Evolutionary conservation across 75 land plant species (phyloP).

Genomic region (Pinus albicaulis): DNA sequence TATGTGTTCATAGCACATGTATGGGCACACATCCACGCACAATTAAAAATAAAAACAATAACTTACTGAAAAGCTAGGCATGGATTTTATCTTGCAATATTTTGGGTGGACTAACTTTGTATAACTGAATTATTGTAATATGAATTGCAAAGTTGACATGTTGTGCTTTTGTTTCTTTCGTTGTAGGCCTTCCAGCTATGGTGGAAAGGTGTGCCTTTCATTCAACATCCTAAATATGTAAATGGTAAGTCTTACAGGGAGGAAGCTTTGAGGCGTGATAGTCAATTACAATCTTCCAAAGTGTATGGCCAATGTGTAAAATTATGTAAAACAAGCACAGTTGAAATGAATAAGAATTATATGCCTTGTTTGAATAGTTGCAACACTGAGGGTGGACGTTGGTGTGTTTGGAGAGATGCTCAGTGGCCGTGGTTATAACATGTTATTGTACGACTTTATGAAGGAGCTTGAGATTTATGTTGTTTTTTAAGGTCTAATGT

Average conservation of each 20-base stretch:
- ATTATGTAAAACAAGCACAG: not conserved
- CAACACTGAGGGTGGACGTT: not conserved
- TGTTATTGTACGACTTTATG: too few relatives aligned
- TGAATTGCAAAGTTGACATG: not conserved
- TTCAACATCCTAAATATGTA: slow-evolving; percentile 42
- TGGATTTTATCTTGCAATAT: not conserved
- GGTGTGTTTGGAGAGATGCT: slow-evolving; percentile 22
- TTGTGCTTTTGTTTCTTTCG: not conserved
- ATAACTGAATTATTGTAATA: not conserved
- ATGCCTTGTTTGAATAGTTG: not conserved
- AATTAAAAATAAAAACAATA: not conserved
- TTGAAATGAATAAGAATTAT: not conserved
- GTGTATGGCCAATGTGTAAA: not conserved
- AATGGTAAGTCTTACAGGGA: slow-evolving; percentile 35
- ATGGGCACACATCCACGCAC: not conserved
- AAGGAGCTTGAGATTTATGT: too few relatives aligned
- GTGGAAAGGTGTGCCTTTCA: slow-evolving; percentile 41
- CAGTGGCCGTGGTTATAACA: slow-evolving; percentile 10
- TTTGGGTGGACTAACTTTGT: not conserved
- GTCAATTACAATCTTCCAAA: slow-evolving; percentile 1
- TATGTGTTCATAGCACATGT: not conserved
- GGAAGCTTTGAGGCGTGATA: slow-evolving; percentile 25
- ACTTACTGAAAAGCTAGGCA: not conserved
- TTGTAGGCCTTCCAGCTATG: slow-evolving; percentile 33
- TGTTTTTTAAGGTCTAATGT: too few relatives aligned